Evolutionary conservation across 2,329 filamentous ascomycete species (phyloP), one percentile per base, ranked within the genome.

Genomic region (Daldinia sp.): DNA sequence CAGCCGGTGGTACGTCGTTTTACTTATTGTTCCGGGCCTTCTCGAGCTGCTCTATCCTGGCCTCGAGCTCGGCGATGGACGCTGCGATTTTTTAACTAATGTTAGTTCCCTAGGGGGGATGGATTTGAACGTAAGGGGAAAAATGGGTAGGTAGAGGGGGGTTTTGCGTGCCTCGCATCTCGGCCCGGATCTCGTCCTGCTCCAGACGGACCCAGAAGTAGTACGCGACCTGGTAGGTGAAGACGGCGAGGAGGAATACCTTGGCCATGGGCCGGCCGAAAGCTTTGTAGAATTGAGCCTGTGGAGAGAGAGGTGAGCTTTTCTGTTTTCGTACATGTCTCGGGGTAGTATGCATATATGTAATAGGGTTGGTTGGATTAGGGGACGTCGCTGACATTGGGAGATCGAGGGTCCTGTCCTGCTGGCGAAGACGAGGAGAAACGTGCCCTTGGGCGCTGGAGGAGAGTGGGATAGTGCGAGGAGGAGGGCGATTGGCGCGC

Each of bases 221-320:
- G 81, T 94, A 95, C 13, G 86, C 80, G n/a, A 92, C 74, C 80
- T 96, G 93, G 79, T 95, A 96, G 1, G 90, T 91, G 76, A 93
- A 89, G 62, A 94, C 86, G 60, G 93, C 92, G 76, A 92, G 86
- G 41, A 95, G 84, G 72, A 93, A 87, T 60, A 89, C 89, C 81
- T 94, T 95, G 60, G 88, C 86, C 51, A 95, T 84, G 2, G 93
- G 92, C 1, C 91, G 86, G 42, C 89, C 88, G 76, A 93, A 94
- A 13, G 88, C 89, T 76, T 88, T 90, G 83, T 93, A 95, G 81
- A 94, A 94, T 53, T 85, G 82, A 56, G 87, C 81, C 87, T 92
- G 73, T 5, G 2, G 20, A n/a, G 18, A 13, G 39, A 5, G 1
- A 35, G n/a, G 48, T 56, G 54, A 44, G 41, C 20, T 44, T 18